Evolutionary conservation across 495 filamentous ascomycete species (phyloP).

Genomic region (Talaromyces nanjingensis): DNA sequence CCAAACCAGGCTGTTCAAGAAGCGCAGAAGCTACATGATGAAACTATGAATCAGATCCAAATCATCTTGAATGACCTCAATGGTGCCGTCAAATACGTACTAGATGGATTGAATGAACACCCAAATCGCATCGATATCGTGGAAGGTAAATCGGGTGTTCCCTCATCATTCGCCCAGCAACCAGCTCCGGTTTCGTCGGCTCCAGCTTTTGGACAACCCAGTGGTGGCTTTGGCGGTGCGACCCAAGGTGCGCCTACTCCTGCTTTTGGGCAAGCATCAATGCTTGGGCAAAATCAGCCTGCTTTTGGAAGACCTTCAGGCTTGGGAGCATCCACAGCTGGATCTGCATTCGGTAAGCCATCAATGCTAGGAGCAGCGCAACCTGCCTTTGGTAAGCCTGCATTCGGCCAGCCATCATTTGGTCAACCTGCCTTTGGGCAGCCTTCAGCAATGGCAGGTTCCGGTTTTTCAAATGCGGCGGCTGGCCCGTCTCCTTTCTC

Average conservation of each 20-base stretch:
- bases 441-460: constrained; percentile 18
- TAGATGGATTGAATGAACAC: constrained; percentile 61
- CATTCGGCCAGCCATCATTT: constrained; percentile 25
- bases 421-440: constrained; percentile 26
- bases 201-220: constrained; percentile 25
- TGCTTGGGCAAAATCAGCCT: constrained; percentile 14
- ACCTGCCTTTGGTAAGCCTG: constrained; percentile 23
- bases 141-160: constrained; percentile 32
- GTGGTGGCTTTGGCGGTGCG: neutral
- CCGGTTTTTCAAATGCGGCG: constrained; percentile 25
- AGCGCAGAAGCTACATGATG: constrained; percentile 48
- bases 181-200: constrained; percentile 21
- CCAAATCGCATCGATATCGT: constrained; percentile 74
- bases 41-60: constrained; percentile 63
- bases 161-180: constrained; percentile 24
- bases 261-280: constrained; percentile 25
- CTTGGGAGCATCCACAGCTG: constrained; percentile 16
- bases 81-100: constrained; percentile 65
- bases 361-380: constrained; percentile 6
- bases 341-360: constrained; percentile 25
- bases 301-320: constrained; percentile 28
- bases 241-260: constrained; percentile 10
- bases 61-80: constrained; percentile 57
- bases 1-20: constrained; percentile 59
- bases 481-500: constrained; percentile 24